A percentile compares a stretch with the other conserved stretches of the same genome.
Conservation (phyloP, 352 stramenopile species). For the Phytophthora sp. region DNA sequence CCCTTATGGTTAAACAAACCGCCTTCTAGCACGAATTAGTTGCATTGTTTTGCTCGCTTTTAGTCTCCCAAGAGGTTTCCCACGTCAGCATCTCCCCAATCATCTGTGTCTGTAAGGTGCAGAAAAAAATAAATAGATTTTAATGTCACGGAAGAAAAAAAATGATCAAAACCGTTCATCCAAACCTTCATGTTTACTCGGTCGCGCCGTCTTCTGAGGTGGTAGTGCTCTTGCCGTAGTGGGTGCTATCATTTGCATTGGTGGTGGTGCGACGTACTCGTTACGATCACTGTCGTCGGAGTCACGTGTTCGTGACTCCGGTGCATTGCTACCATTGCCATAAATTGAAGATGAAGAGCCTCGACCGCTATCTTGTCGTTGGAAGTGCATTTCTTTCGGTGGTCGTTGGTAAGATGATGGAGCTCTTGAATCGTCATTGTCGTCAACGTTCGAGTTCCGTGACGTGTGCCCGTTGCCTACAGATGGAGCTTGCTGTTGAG, state of each 20-base stretch:
- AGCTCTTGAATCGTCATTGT: conserved; percentile 23
- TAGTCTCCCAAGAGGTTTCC: conserved; percentile 79
- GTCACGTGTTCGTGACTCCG: conserved; percentile 29
- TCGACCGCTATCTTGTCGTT: conserved; percentile 32
- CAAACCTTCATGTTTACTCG: conserved; percentile 59
- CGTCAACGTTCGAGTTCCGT: conserved; percentile 22
- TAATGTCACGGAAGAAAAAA: too few species aligned
- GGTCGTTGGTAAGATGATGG: conserved; percentile 32
- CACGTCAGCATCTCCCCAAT: conserved; percentile 84
- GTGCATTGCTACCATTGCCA: conserved; percentile 33
- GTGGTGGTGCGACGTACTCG: conserved; percentile 50
- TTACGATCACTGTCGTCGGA: conserved; percentile 38
- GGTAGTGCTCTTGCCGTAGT: conserved; percentile 31
- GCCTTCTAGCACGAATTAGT: conserved; percentile 24
- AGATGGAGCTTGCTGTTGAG: conserved; percentile 30
- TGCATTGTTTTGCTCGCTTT: conserved; percentile 4
- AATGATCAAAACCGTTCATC: conserved; percentile 28
- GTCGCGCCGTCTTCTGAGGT: conserved; percentile 39
- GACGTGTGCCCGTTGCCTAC: conserved; percentile 35
- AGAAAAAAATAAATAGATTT: conserved; percentile 14
- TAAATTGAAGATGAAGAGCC: conserved; percentile 13
- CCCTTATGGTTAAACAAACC: conserved; percentile 9
- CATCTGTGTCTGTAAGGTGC: conserved; percentile 58
- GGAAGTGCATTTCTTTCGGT: conserved; percentile 34
- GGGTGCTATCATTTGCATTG: conserved; percentile 45